A percentile compares a stretch with the other conserved stretches of the same genome.
Conservation (phyloP, 345 rosid species). For the Dimocarpus longan region DNA sequence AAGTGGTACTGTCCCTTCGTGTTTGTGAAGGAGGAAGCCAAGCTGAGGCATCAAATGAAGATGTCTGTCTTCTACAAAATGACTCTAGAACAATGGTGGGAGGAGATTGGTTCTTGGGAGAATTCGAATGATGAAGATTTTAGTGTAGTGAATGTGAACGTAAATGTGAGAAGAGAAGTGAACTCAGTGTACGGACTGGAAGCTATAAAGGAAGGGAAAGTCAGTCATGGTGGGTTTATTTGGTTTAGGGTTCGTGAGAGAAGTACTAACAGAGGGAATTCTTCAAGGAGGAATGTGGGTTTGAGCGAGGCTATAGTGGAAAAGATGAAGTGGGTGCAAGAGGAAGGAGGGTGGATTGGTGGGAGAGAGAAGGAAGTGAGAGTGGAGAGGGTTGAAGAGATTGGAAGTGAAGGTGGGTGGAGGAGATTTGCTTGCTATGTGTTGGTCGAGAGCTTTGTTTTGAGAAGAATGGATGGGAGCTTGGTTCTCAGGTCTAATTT, state of each 20-base stretch:
- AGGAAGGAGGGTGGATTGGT: constrained; percentile 68
- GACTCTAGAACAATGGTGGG: constrained; percentile 74
- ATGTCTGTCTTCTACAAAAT: constrained; percentile 59
- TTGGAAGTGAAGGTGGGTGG: constrained; percentile 34
- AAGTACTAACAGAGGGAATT: constrained; percentile 7
- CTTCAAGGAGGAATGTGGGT: constrained; percentile 38
- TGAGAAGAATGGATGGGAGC: constrained; percentile 54
- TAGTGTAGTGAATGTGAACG: constrained; percentile 36
- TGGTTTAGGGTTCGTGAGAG: constrained; percentile 46
- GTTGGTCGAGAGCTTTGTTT: constrained; percentile 55
- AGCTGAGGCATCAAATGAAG: constrained; percentile 51
- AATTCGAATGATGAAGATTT: constrained; percentile 25
- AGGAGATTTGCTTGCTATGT: constrained; percentile 38
- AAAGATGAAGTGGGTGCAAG: constrained; percentile 68
- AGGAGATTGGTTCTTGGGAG: constrained; percentile 49
- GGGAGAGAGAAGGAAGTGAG: constrained; percentile 51
- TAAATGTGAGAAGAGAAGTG: constrained; percentile 43
- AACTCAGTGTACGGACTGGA: constrained; percentile 46
- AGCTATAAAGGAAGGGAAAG: constrained; percentile 40
- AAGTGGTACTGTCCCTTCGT: constrained; percentile 82
- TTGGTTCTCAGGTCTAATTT: constrained; percentile 42
- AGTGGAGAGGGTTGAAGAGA: constrained; percentile 52
- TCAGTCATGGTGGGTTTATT: constrained; percentile 44
- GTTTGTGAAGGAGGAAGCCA: constrained; percentile 56
- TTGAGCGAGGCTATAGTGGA: constrained; percentile 62